A percentile compares a stretch with the other conserved stretches of the same genome.
Conservation (phyloP, 1,139 yeast species). For the Kodamaea ohmeri region DNA sequence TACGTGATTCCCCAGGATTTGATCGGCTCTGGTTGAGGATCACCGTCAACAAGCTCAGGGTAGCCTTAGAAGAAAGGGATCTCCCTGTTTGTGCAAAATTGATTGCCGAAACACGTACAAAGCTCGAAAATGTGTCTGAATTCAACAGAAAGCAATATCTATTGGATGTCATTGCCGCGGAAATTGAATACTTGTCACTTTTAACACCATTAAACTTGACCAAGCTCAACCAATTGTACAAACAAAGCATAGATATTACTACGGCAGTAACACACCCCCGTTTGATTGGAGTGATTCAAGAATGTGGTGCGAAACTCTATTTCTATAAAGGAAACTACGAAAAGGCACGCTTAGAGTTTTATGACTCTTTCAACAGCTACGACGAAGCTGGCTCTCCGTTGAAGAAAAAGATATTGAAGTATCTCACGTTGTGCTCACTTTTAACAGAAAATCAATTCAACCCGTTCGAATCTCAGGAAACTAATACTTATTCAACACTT, state of each 20-base stretch:
- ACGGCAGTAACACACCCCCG: constrained; percentile 75
- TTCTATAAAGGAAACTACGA: constrained; percentile 61
- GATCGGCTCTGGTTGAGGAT: constrained; percentile 59
- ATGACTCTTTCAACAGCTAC: constrained; percentile 70
- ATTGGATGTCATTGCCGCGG: constrained; percentile 64
- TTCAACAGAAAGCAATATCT: constrained; percentile 44
- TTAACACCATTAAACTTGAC: constrained; percentile 29
- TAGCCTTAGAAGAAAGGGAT: constrained; percentile 40
- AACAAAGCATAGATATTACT: constrained; percentile 45
- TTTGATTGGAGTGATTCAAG: constrained; percentile 67
- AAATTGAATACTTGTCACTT: constrained; percentile 51
- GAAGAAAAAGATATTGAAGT: constrained; percentile 57
- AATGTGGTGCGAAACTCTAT: constrained; percentile 71
- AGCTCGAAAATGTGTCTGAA: constrained; percentile 40
- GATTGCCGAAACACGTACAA: constrained; percentile 39
- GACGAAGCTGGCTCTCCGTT: constrained; percentile 73
- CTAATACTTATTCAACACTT: constrained; percentile 44
- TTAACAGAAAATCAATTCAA: constrained; percentile 63
- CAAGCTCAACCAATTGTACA: constrained; percentile 47
- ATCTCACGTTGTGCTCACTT: constrained; percentile 61
- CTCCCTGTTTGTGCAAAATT: constrained; percentile 37
- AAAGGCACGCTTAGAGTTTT: constrained; percentile 61
- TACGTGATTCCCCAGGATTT: constrained; percentile 23
- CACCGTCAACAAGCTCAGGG: constrained; percentile 50
- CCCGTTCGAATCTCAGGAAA: constrained; percentile 64